Conservation (phyloP, 805 yeast species). For the Wickerhamiella shivajii region DNA sequence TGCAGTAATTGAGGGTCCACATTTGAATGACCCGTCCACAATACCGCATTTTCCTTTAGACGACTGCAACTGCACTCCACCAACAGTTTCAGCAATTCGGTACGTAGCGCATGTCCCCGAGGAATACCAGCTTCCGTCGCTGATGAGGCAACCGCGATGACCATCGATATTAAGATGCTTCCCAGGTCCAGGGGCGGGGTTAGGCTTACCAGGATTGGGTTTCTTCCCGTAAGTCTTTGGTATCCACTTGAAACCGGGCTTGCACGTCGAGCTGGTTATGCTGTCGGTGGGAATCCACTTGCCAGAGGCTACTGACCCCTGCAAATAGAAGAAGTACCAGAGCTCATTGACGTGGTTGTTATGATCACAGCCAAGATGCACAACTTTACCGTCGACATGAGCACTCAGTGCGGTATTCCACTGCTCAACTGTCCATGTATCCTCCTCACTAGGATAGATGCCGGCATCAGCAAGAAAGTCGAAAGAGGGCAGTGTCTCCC, state of each 20-base stretch:
- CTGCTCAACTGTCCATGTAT: conserved; percentile 40
- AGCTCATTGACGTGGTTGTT: conserved; percentile 40
- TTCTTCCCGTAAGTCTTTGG: conserved; percentile 42
- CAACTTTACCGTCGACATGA: conserved; percentile 35
- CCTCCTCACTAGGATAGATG: conserved; percentile 46
- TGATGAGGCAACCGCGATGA: conserved; percentile 63
- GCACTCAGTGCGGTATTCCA: conserved; percentile 24
- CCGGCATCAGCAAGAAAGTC: conserved; percentile 52
- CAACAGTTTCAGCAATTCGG: conserved; percentile 43
- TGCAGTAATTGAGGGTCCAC: conserved; percentile 27
- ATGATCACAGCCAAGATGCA: conserved; percentile 43
- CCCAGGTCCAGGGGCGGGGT: conserved; percentile 1
- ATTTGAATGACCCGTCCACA: conserved; percentile 22
- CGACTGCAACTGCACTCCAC: conserved; percentile 57
- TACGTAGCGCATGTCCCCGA: conserved; percentile 77
- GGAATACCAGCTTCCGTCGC: conserved; percentile 73
- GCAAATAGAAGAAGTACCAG: conserved; percentile 69
- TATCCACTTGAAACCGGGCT: conserved; percentile 53
- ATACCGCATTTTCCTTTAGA: conserved; percentile 59
- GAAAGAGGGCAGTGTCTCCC: conserved; percentile 48
- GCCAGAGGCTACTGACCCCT: conserved; percentile 59
- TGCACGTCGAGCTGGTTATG: conserved; percentile 44
- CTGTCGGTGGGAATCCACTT: conserved; percentile 47
- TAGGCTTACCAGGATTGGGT: conserved; percentile 13
- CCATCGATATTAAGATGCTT: conserved; percentile 31